Evolutionary conservation across 1,139 yeast genomes (phyloP).

Genomic region (Debaryomyces sp.): DNA sequence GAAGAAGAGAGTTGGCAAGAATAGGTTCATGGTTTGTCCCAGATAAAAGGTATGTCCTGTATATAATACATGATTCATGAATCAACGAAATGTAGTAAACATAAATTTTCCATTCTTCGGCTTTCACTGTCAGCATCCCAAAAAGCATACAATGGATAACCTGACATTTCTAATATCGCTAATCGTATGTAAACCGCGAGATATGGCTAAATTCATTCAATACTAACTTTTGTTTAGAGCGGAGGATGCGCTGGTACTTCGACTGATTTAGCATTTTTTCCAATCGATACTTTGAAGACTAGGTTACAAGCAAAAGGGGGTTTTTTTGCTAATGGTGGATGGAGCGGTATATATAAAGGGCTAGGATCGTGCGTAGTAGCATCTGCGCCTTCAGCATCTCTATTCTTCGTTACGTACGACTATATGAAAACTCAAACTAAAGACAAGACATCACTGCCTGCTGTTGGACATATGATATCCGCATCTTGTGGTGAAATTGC

Average conservation of each 20-base stretch:
- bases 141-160: conserved; percentile 23
- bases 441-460: conserved; percentile 35
- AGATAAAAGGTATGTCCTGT: conserved; percentile 15
- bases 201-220: not conserved
- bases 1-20: conserved; percentile 60
- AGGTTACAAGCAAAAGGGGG: conserved; percentile 96
- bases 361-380: conserved; percentile 93
- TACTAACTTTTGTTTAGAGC: conserved; percentile 42
- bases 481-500: conserved; percentile 91
- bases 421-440: conserved; percentile 60
- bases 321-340: conserved; percentile 89
- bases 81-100: not conserved
- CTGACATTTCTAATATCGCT: conserved; percentile 28
- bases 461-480: conserved; percentile 74
- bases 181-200: conserved; percentile 25
- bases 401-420: conserved; percentile 90
- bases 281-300: conserved; percentile 93
- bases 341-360: conserved; percentile 87
- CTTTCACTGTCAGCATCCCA: not conserved
- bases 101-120: not conserved
- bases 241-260: conserved; percentile 98
- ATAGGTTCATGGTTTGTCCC: conserved; percentile 26
- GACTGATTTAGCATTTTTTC: conserved; percentile 92
- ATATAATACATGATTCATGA: conserved; percentile 7
- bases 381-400: conserved; percentile 90